Conservation (phyloP, 2,329 filamentous ascomycete genomes). For the Cadophora sp. region DNA sequence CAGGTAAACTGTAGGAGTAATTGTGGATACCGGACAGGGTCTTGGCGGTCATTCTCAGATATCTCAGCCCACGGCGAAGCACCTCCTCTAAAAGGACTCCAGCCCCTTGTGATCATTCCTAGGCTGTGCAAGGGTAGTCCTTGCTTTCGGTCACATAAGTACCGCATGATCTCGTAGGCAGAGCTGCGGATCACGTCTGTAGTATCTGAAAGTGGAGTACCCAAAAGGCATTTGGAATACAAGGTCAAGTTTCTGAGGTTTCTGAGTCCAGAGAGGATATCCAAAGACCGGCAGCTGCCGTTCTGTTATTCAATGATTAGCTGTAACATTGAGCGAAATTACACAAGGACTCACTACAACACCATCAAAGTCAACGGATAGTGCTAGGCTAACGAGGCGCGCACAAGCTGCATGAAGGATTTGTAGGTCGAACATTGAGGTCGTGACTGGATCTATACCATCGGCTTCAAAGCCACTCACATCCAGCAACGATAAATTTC, state of each 20-base stretch:
- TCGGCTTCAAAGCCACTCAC: not conserved
- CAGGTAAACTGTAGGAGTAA: not conserved
- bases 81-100: not conserved
- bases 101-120: not conserved
- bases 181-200: not conserved
- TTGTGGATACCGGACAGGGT: not conserved
- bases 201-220: not conserved
- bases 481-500: not conserved
- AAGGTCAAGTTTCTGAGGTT: not conserved
- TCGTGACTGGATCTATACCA: not conserved
- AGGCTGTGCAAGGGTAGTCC: not conserved
- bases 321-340: too few relatives aligned
- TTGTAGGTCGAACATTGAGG: not conserved
- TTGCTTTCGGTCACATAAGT: not conserved
- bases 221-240: constrained; percentile 2
- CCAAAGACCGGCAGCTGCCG: not conserved
- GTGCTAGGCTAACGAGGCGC: not conserved
- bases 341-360: not conserved
- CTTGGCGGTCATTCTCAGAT: not conserved
- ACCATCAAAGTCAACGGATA: not conserved
- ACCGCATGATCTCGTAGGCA: not conserved
- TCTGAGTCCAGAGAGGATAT: not conserved
- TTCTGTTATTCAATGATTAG: not conserved
- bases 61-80: not conserved
- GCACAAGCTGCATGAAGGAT: not conserved